A percentile compares a stretch with the other conserved stretches of the same genome.
These are phyloP conservation scores for Cutaneotrichosporon sp. DNA, from an alignment of 1,284 basidiomycete genomes.

Conservation along the genomic window DNA sequence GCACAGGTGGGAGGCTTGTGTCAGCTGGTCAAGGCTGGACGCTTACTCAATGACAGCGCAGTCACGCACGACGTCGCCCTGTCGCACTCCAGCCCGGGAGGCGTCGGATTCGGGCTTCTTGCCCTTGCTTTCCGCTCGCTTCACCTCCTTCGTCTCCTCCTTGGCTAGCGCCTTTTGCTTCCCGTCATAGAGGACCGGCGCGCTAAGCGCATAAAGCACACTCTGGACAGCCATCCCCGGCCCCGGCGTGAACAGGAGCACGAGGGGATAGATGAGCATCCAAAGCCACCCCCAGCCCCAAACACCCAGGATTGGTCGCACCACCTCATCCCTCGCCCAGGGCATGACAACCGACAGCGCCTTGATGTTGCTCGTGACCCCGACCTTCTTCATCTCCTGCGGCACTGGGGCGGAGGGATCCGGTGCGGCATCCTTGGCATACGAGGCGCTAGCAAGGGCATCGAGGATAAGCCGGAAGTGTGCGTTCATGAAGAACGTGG, in stretches of 20 bases:
- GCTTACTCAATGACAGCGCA: conserved; percentile 50
- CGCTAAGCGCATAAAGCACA: conserved; percentile 47
- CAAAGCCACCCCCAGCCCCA: conserved; percentile 36
- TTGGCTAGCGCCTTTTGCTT: conserved; percentile 12
- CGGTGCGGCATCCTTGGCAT: conserved; percentile 26
- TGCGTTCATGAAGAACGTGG: conserved; percentile 38
- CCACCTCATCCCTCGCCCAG: conserved; percentile 47
- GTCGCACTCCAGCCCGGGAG: conserved; percentile 36
- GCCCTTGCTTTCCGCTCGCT: conserved; percentile 11
- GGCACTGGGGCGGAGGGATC: conserved; percentile 26
- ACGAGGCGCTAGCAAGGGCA: conserved; percentile 41
- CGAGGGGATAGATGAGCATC: conserved; percentile 42
- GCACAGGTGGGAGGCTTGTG: conserved; percentile 38
- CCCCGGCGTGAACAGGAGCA: conserved; percentile 47
- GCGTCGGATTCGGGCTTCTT: conserved; percentile 27
- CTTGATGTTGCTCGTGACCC: conserved; percentile 48
- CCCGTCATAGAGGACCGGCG: conserved; percentile 41
- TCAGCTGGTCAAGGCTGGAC: conserved; percentile 11
- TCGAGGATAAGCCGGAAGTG: conserved; percentile 49
- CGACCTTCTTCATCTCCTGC: conserved; percentile 38
- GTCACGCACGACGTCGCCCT: conserved; percentile 48
- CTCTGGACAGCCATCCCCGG: conserved; percentile 41
- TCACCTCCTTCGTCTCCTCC: conserved; percentile 15
- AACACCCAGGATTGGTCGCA: conserved; percentile 31
- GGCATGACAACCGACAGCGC: conserved; percentile 48